phyloP scores from a whole-genome alignment of 2,329 filamentous ascomycete genomes.

The Botrytis galanthina region DNA sequence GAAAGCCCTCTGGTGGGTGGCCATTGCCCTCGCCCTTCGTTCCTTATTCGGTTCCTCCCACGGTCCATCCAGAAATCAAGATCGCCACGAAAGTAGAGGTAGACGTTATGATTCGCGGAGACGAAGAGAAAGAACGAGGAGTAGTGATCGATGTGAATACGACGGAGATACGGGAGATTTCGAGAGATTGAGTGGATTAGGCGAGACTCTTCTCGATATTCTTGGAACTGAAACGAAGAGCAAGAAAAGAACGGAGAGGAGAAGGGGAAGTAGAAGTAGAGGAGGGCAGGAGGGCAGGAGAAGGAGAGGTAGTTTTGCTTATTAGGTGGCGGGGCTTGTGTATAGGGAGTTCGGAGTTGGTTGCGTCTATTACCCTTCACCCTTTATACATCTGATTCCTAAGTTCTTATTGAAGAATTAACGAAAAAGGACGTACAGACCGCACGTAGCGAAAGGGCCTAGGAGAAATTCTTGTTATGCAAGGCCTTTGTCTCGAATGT shows the following conservation, averaged over 20 bases:
- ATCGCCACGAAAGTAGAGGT: too few relatives aligned
- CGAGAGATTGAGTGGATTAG: not conserved
- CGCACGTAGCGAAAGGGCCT: not conserved
- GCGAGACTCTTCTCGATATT: not conserved
- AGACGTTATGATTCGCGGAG: not conserved
- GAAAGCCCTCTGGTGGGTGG: not conserved
- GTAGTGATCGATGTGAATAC: not conserved
- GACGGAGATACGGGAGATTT: not conserved
- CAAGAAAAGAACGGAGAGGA: not conserved
- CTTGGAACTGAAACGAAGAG: not conserved
- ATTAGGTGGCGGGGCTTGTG: not conserved
- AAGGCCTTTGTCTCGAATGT: not conserved
- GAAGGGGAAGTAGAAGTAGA: not conserved
- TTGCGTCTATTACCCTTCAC: not conserved
- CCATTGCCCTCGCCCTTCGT: not conserved
- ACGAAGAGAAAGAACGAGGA: not conserved
- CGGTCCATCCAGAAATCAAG: not conserved
- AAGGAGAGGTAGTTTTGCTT: not conserved
- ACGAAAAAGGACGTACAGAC: not conserved
- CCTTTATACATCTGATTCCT: not conserved
- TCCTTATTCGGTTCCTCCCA: not conserved
- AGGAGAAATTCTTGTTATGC: not conserved
- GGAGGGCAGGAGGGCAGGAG: not conserved
- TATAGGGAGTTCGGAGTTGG: not conserved
- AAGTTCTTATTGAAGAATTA: not conserved